Evolutionary conservation across 202 grass and related monocot genomes (phyloP).

Genomic region (Musa balbisiana): DNA sequence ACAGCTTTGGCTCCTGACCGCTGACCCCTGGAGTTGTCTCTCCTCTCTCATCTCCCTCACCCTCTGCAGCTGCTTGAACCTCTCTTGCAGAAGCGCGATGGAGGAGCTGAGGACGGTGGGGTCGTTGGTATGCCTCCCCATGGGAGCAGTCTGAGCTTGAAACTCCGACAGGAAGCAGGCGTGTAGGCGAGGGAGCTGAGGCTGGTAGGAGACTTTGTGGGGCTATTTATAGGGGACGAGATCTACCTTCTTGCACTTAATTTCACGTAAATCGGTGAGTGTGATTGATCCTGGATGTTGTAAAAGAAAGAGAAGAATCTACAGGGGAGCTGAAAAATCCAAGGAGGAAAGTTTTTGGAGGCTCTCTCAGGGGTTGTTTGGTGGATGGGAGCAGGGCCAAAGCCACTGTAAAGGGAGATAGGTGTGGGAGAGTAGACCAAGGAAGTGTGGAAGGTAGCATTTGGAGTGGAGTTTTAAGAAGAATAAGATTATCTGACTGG

Average conservation of each 20-base stretch:
- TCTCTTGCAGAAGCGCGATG: slow-evolving; percentile 20
- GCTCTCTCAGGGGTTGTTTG: slow-evolving; percentile 3
- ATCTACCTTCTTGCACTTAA: neutral
- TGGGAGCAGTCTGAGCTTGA: neutral
- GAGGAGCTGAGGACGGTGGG: neutral
- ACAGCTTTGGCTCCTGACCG: too few species aligned
- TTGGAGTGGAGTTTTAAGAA: slow-evolving; percentile 10
- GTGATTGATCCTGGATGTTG: slow-evolving; percentile 5
- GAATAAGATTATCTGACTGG: slow-evolving; percentile 9
- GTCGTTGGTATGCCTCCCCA: neutral
- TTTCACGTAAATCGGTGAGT: neutral
- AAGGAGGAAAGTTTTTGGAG: slow-evolving; percentile 14
- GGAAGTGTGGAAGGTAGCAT: slow-evolving; percentile 48
- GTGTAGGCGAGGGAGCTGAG: too few species aligned
- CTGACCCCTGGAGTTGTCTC: neutral
- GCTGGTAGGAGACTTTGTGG: neutral
- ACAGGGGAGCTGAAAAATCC: neutral
- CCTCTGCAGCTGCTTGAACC: slow-evolving; percentile 9
- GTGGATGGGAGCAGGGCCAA: slow-evolving; percentile 35
- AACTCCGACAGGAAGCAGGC: too few species aligned
- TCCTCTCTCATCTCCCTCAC: slow-evolving; percentile 10
- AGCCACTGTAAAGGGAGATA: slow-evolving; percentile 12
- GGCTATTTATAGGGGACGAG: slow-evolving; percentile 1
- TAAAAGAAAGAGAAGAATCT: slow-evolving; percentile 5
- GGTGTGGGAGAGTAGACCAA: slow-evolving; percentile 38